Conservation (phyloP, 2,329 filamentous ascomycete species). For the Iodosphaeria phyllophila region DNA sequence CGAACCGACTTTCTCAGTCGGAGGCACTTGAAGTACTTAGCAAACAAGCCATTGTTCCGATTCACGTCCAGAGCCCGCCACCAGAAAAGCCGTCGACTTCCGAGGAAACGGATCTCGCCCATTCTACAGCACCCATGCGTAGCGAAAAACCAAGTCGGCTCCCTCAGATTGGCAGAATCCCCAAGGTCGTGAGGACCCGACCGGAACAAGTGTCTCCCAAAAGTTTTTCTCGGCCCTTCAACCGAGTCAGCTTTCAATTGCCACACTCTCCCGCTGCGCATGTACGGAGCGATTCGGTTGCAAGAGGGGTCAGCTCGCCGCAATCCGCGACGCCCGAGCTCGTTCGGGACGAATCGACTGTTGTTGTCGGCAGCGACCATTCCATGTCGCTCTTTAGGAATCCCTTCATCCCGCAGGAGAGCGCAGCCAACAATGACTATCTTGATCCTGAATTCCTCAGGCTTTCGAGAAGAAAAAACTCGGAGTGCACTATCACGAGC, state of each 20-base stretch:
- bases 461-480: slow-evolving; percentile 57
- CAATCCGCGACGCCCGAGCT: slow-evolving; percentile 21
- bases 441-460: slow-evolving; percentile 68
- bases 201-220: slow-evolving; percentile 49
- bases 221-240: slow-evolving; percentile 77
- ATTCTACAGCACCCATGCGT: no score
- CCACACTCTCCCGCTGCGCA: slow-evolving; percentile 11
- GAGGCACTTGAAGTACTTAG: background rate
- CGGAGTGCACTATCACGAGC: slow-evolving; percentile 35
- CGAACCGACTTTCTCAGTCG: no score
- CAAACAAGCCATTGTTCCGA: slow-evolving; percentile 3
- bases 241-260: slow-evolving; percentile 29
- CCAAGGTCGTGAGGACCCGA: slow-evolving; percentile 55
- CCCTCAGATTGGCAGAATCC: slow-evolving; percentile 71
- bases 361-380: no score
- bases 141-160: slow-evolving; percentile 40
- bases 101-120: background rate
- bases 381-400: no score
- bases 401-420: no score
- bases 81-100: background rate
- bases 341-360: slow-evolving; percentile 16
- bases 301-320: slow-evolving; percentile 27
- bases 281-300: slow-evolving; percentile 21
- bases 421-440: no score
- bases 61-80: no score